Evolutionary conservation across 2,329 filamentous ascomycete species (phyloP), one percentile per base, ranked within the genome.

Genomic region (Aotearoamyces nothofagi): DNA sequence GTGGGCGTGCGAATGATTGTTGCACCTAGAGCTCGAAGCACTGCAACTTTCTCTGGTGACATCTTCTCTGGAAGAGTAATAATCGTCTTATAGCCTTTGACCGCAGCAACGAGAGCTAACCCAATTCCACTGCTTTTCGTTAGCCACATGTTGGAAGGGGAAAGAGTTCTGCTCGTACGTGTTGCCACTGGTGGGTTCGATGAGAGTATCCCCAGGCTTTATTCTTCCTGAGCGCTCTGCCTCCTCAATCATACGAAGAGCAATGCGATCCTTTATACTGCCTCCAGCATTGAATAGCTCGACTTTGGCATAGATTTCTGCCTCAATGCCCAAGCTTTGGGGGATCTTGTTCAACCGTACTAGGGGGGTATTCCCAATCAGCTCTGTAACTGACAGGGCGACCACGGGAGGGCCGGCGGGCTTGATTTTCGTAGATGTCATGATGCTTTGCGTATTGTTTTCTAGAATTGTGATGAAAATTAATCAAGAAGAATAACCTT

Each of bases 31-130:
- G 90, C 87, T 44, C 84, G 80, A 37, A 98, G 67, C 15, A 98
- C 90, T 2, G 87, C 79, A 22, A 98, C 90, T 58, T 98, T 98
- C 58, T 98, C 90, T 26, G 84, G 80, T 2, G 84, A 94, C 90
- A 98, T 98, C 66, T 98, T 98, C 60, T 98, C 90, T 29, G 90
- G 90, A 25, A 98, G 71, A 8, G 90, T 98, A 54, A 98, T 98
- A 57, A 98, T 96, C 22, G 86, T 92, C 57, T 87, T 87, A 66
- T 96, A 98, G 41, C 86, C 87, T 62, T 94, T 96, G 48, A 98
- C 80, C 10, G 90, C 90, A 33, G 73, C 87, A 11, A 96, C 87
- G 17, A 98, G 72, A 15, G 90, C 90, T 22, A 98, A 66, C 13
- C 90, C 90, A 41, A 98, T 98, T 41, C 90, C 90, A 37, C 58